Evolutionary conservation across 1,139 yeast genomes (phyloP).

Genomic region (Kazachstania sp.): DNA sequence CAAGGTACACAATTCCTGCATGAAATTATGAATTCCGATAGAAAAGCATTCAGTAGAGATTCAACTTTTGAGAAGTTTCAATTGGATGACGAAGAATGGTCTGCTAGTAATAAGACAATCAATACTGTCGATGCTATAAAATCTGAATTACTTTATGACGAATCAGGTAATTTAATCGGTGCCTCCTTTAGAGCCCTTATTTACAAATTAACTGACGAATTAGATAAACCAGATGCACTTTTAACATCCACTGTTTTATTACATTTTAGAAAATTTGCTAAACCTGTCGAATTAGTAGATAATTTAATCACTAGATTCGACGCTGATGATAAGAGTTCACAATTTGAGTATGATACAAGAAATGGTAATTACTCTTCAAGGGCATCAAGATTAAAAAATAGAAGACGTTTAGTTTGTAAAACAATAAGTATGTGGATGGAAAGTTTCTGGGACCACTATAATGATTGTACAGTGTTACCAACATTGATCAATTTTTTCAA

Average conservation of each 20-base stretch:
- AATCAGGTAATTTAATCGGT: slow-evolving; percentile 54
- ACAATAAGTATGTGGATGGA: slow-evolving; percentile 79
- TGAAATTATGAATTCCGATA: slow-evolving; percentile 18
- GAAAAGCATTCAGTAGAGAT: slow-evolving; percentile 38
- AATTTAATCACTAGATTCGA: slow-evolving; percentile 63
- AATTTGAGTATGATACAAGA: slow-evolving; percentile 29
- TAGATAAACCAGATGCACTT: slow-evolving; percentile 53
- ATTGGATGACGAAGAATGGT: slow-evolving; percentile 12
- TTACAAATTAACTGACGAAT: slow-evolving; percentile 62
- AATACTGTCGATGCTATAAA: slow-evolving; percentile 27
- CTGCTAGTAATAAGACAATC: slow-evolving; percentile 15
- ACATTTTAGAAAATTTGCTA: slow-evolving; percentile 69
- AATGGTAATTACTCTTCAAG: slow-evolving; percentile 37
- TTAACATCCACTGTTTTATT: slow-evolving; percentile 71
- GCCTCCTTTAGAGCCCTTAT: slow-evolving; percentile 74
- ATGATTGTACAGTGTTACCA: slow-evolving; percentile 56
- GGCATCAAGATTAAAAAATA: slow-evolving; percentile 48
- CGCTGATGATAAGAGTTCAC: slow-evolving; percentile 34
- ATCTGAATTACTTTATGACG: slow-evolving; percentile 41
- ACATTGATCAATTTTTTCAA: slow-evolving; percentile 69
- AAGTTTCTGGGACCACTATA: slow-evolving; percentile 68
- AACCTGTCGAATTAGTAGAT: slow-evolving; percentile 60
- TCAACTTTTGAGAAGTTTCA: slow-evolving; percentile 33
- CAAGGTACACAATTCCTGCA: slow-evolving; percentile 48
- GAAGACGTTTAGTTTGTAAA: slow-evolving; percentile 59